phyloP scores from a whole-genome alignment of 371 early-diverging fungal species.

The Blakeslea trispora region DNA sequence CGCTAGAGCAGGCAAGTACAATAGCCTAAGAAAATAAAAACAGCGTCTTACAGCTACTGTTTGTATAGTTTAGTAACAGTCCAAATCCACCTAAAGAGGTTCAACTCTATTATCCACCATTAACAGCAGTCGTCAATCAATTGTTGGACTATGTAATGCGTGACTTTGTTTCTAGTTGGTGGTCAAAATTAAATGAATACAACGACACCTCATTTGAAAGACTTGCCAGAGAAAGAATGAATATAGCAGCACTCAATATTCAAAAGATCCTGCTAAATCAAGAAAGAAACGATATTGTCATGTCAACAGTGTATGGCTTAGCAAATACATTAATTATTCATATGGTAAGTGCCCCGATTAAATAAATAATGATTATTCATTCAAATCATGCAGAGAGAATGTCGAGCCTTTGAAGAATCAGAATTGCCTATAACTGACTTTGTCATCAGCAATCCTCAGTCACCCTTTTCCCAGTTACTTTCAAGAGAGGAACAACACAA shows the following conservation, averaged over 20 bases:
- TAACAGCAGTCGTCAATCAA: constrained; percentile 35
- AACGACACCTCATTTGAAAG: constrained; percentile 34
- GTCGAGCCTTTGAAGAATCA: constrained; percentile 45
- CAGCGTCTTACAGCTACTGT: neutral
- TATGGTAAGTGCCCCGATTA: constrained; percentile 52
- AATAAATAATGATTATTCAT: too few species aligned
- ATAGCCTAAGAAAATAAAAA: neutral
- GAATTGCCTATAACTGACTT: constrained; percentile 38
- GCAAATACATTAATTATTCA: constrained; percentile 56
- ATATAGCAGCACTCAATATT: constrained; percentile 30
- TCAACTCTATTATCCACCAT: constrained; percentile 36
- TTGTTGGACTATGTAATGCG: constrained; percentile 44
- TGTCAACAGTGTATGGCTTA: constrained; percentile 49
- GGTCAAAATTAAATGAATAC: constrained; percentile 37
- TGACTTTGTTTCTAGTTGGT: constrained; percentile 59
- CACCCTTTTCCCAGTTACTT: constrained; percentile 51
- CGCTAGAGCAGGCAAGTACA: constrained; percentile 6
- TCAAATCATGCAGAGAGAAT: constrained; percentile 46
- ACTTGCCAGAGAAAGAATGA: constrained; percentile 33
- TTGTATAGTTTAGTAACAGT: constrained; percentile 13
- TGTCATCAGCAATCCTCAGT: constrained; percentile 42
- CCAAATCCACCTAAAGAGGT: constrained; percentile 15
- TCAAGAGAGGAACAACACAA: constrained; percentile 43
- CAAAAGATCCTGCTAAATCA: constrained; percentile 48
- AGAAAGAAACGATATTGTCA: constrained; percentile 50